Conservation (phyloP, 352 stramenopile genomes). For the Halophytophthora batemanensis region DNA sequence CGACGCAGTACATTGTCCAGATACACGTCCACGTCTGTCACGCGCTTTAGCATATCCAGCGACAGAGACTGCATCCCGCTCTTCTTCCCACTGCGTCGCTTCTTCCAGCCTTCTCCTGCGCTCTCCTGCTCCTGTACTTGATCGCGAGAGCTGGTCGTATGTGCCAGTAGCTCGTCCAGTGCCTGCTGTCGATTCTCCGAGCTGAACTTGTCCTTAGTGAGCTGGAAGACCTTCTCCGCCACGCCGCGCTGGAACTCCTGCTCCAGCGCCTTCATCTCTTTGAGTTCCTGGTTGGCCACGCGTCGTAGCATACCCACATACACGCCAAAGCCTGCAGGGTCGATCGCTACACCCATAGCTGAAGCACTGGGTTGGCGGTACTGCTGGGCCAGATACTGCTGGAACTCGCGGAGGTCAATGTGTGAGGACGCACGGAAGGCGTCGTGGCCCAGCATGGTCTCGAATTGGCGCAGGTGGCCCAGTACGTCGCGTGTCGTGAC, state of each 20-base stretch:
- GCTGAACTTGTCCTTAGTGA: conserved; percentile 86
- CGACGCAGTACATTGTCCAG: conserved; percentile 75
- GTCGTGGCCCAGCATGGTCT: conserved; percentile 58
- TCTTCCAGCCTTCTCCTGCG: conserved; percentile 12
- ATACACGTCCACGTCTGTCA: conserved; percentile 82
- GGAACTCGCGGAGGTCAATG: conserved; percentile 68
- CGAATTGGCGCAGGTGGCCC: conserved; percentile 58
- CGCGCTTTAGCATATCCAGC: conserved; percentile 74
- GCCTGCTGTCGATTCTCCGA: conserved; percentile 74
- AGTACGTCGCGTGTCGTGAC: conserved; percentile 76
- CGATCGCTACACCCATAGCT: conserved; percentile 64
- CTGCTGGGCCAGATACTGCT: conserved; percentile 69
- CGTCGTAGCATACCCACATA: conserved; percentile 79
- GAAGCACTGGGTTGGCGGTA: conserved; percentile 57
- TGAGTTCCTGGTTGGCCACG: conserved; percentile 71
- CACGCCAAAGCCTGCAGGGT: conserved; percentile 60
- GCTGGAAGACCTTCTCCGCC: conserved; percentile 72
- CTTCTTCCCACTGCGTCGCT: conserved; percentile 14
- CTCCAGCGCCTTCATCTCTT: conserved; percentile 77
- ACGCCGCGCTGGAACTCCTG: conserved; percentile 81
- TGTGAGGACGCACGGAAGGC: conserved; percentile 53
- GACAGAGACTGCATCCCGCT: conserved; percentile 57
- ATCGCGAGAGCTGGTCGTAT: conserved; percentile 19
- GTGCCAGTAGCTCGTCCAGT: conserved; percentile 56
- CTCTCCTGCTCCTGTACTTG: conserved; percentile 6